phyloP scores from a whole-genome alignment of 768 basidiomycete species.

The Pluteus cervinus region DNA sequence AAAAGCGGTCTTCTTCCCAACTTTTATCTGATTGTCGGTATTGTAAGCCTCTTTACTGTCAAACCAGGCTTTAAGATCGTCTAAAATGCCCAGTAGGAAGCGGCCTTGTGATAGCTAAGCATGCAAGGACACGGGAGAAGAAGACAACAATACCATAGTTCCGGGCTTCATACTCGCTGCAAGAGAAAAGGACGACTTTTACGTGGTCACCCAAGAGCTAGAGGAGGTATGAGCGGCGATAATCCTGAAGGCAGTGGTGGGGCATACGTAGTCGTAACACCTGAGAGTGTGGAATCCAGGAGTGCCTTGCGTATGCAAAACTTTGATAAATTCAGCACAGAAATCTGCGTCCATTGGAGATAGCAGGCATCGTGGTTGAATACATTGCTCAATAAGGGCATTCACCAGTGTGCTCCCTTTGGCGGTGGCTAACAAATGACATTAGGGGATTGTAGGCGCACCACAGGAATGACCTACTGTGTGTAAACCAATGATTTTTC shows the following conservation, averaged over 20 bases:
- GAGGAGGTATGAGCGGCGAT: constrained; percentile 1
- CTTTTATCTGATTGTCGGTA: constrained; percentile 65
- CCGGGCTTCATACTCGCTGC: constrained; percentile 92
- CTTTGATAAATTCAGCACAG: constrained; percentile 85
- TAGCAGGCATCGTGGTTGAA: constrained; percentile 87
- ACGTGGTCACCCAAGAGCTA: constrained; percentile 85
- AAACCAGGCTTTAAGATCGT: constrained; percentile 78
- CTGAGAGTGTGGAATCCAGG: constrained; percentile 81
- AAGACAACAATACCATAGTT: constrained; percentile 68
- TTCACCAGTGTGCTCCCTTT: constrained; percentile 47
- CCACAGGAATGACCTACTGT: constrained; percentile 30
- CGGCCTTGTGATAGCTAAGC: constrained; percentile 49
- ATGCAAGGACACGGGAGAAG: no score
- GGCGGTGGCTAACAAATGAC: constrained; percentile 23
- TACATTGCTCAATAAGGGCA: constrained; percentile 81
- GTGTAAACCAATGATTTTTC: constrained; percentile 79
- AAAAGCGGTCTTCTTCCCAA: constrained; percentile 49
- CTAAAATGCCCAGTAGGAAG: constrained; percentile 75
- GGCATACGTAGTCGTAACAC: constrained; percentile 73
- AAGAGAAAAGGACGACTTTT: constrained; percentile 81
- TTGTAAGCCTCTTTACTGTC: constrained; percentile 65
- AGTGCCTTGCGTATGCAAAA: constrained; percentile 85
- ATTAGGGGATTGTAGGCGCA: background rate
- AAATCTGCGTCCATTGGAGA: constrained; percentile 97
- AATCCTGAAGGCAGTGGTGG: background rate